phyloP scores from a whole-genome alignment of 768 basidiomycete species.

The Coprinopsis marcescibilis region DNA sequence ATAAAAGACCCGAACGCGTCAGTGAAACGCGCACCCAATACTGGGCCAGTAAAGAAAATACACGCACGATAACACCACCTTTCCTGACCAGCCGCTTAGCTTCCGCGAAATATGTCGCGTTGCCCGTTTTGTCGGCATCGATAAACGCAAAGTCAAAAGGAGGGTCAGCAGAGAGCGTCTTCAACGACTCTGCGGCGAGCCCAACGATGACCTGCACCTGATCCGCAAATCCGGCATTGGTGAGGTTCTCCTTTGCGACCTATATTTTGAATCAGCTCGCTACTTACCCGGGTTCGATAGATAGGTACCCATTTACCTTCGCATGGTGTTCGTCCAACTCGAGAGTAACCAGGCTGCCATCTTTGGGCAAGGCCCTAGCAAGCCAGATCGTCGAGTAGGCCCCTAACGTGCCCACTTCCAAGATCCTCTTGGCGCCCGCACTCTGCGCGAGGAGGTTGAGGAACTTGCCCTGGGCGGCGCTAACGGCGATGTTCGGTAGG shows the following conservation, averaged over 20 bases:
- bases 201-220: conserved; percentile 49
- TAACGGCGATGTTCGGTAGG: conserved; percentile 49
- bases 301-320: conserved; percentile 23
- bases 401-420: conserved; percentile 65
- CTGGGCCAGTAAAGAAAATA: conserved; percentile 7
- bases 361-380: conserved; percentile 42
- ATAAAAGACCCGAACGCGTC: not conserved
- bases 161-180: conserved; percentile 37
- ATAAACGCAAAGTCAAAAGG: conserved; percentile 68
- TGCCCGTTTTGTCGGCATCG: conserved; percentile 62
- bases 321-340: conserved; percentile 44
- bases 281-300: no score
- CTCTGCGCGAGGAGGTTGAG: conserved; percentile 46
- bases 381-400: conserved; percentile 47
- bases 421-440: conserved; percentile 47
- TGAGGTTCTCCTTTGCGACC: conserved; percentile 56
- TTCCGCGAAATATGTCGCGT: conserved; percentile 50
- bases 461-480: conserved; percentile 51
- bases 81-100: conserved; percentile 54
- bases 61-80: conserved; percentile 55
- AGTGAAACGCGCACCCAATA: not conserved
- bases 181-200: conserved; percentile 45
- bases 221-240: conserved; percentile 41
- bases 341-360: conserved; percentile 42
- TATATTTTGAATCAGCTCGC: no score